Evolutionary conservation across 1,139 yeast species (phyloP).

Genomic region (Zhuliangozyma parablackwelliae): DNA sequence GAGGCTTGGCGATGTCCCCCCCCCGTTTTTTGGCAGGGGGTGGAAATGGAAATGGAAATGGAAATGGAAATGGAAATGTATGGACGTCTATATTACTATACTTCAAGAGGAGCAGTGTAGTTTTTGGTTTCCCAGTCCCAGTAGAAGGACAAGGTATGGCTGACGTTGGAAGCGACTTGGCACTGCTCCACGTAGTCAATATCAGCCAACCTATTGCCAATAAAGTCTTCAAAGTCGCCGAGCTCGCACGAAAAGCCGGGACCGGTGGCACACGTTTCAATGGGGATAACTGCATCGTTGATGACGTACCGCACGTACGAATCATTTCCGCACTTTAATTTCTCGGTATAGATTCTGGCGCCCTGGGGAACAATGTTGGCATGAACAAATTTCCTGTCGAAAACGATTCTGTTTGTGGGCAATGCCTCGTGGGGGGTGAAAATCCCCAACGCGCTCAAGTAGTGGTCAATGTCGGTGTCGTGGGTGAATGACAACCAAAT

Average conservation of each 20-base stretch:
- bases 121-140: conserved; percentile 28
- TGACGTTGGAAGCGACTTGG: conserved; percentile 14
- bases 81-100: neutral
- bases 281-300: conserved; percentile 55
- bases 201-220: conserved; percentile 26
- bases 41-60: no score
- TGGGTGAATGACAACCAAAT: conserved; percentile 49
- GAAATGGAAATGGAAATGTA: no score
- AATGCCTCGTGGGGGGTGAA: conserved; percentile 25
- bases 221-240: conserved; percentile 26
- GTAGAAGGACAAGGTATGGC: conserved; percentile 22
- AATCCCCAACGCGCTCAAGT: conserved; percentile 47
- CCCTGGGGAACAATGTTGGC: conserved; percentile 53
- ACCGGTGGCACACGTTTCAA: conserved; percentile 26
- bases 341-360: conserved; percentile 43
- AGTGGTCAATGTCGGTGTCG: conserved; percentile 49
- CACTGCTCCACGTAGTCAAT: conserved; percentile 29
- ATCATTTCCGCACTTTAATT: conserved; percentile 27
- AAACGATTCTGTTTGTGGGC: conserved; percentile 13
- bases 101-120: conserved; percentile 19
- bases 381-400: conserved; percentile 30
- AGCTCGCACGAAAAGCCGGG: conserved; percentile 33
- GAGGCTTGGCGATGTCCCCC: no score
- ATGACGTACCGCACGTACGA: conserved; percentile 10
- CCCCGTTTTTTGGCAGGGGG: no score